phyloP scores from a whole-genome alignment of 371 early-diverging fungal species.

The Entomophthora muscae region DNA sequence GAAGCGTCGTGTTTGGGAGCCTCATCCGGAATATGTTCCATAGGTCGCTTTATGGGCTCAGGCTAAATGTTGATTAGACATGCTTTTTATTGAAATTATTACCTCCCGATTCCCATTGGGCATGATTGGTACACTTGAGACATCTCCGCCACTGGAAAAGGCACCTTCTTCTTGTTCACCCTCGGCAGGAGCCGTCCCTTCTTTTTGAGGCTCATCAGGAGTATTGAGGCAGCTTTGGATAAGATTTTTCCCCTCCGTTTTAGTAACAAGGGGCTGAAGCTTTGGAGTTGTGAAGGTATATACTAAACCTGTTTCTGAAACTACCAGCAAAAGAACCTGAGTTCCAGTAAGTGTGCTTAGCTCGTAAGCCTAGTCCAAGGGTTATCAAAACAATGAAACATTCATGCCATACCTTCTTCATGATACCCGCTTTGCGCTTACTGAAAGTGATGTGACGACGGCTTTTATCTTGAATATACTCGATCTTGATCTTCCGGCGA shows the following conservation, averaged over 20 bases:
- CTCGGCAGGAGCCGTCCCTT: neutral
- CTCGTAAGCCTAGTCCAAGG: conserved; percentile 54
- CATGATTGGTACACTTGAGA: neutral
- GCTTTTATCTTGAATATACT: conserved; percentile 90
- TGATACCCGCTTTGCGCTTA: conserved; percentile 97
- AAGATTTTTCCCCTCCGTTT: conserved; percentile 82
- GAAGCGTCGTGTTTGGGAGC: neutral
- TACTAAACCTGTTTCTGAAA: conserved; percentile 94
- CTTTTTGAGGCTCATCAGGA: conserved; percentile 28
- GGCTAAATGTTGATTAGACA: neutral
- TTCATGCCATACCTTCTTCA: conserved; percentile 62
- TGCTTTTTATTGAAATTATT: neutral
- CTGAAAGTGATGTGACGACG: conserved; percentile 94
- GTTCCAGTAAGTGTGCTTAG: conserved; percentile 92
- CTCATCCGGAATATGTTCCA: neutral
- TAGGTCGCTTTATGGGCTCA: neutral
- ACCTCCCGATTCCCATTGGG: neutral
- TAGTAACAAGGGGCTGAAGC: conserved; percentile 86
- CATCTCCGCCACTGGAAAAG: neutral
- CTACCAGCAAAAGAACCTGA: conserved; percentile 87
- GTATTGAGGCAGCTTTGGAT: conserved; percentile 93
- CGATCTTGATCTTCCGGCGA: conserved; percentile 91
- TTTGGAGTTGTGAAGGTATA: conserved; percentile 98
- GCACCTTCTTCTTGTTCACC: neutral
- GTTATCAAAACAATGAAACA: neutral